Conservation (phyloP, 2,329 filamentous ascomycete species). For the Didymosphaeria variabile region DNA sequence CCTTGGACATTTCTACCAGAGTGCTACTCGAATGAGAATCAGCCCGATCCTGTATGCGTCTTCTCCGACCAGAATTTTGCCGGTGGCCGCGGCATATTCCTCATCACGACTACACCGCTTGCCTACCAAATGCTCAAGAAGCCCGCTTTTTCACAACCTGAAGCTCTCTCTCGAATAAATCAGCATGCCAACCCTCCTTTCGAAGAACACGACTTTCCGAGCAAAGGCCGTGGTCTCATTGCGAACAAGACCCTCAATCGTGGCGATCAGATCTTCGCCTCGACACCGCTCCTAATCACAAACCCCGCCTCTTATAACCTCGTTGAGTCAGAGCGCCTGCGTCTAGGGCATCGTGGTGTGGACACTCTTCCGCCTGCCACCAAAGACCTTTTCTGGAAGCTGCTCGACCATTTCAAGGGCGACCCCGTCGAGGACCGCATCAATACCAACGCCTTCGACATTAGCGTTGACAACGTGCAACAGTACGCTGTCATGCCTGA, state of each 20-base stretch:
- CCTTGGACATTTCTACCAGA: slow-evolving; percentile 47
- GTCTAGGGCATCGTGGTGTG: slow-evolving; percentile 38
- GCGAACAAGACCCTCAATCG: slow-evolving; percentile 46
- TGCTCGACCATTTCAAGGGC: slow-evolving; percentile 41
- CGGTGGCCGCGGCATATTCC: slow-evolving; percentile 42
- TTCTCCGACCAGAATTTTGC: slow-evolving; percentile 44
- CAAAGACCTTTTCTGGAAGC: slow-evolving; percentile 37
- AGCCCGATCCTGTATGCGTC: slow-evolving; percentile 39
- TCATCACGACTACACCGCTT: slow-evolving; percentile 35
- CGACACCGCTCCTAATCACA: slow-evolving; percentile 42
- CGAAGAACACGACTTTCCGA: slow-evolving; percentile 39
- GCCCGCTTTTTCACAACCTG: slow-evolving; percentile 38
- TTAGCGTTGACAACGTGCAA: slow-evolving; percentile 31
- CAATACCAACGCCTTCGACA: slow-evolving; percentile 48
- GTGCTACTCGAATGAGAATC: slow-evolving; percentile 40
- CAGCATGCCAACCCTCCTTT: slow-evolving; percentile 40
- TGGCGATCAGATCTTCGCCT: slow-evolving; percentile 46
- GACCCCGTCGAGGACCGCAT: slow-evolving; percentile 46
- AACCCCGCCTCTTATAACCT: slow-evolving; percentile 39
- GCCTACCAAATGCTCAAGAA: slow-evolving; percentile 42
- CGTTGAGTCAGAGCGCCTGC: slow-evolving; percentile 32
- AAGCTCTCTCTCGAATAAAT: slow-evolving; percentile 30
- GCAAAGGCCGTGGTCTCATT: slow-evolving; percentile 44
- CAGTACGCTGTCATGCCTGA: slow-evolving; percentile 45
- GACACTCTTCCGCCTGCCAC: slow-evolving; percentile 34